phyloP scores from a whole-genome alignment of 352 stramenopile genomes.

The Globisporangium okanoganense region DNA sequence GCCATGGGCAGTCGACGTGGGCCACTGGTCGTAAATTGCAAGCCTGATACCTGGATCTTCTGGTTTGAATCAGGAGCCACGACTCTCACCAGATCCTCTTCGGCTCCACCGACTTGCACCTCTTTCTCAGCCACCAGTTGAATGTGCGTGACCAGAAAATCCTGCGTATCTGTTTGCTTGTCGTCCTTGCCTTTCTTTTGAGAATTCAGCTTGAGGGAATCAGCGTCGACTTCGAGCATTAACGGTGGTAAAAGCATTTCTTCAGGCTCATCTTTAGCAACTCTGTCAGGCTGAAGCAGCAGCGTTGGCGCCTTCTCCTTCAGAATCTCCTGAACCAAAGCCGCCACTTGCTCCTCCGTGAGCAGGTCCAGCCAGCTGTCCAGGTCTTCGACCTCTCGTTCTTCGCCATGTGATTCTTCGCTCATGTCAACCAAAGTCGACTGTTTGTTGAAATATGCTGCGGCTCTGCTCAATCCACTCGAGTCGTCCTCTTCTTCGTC shows the following conservation, averaged over 20 bases:
- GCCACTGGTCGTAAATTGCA: too few species aligned
- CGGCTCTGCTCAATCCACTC: slow-evolving; percentile 33
- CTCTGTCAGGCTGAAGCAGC: background rate
- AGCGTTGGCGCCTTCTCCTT: slow-evolving; percentile 19
- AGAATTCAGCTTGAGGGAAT: background rate
- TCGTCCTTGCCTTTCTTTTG: slow-evolving; percentile 8
- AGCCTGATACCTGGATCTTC: background rate
- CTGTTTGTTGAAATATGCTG: slow-evolving; percentile 30
- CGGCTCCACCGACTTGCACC: slow-evolving; percentile 18
- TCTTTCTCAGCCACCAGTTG: slow-evolving; percentile 22
- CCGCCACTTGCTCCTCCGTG: slow-evolving; percentile 43
- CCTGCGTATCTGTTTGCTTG: slow-evolving; percentile 30
- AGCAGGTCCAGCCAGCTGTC: slow-evolving; percentile 32
- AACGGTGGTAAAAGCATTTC: background rate
- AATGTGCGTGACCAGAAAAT: slow-evolving; percentile 11
- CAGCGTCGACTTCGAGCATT: too few species aligned
- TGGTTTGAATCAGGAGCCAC: background rate
- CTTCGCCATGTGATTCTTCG: background rate
- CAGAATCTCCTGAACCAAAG: slow-evolving; percentile 39
- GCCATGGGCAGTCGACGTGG: background rate
- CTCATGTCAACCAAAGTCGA: background rate
- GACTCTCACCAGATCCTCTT: background rate
- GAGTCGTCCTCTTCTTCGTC: slow-evolving; percentile 15
- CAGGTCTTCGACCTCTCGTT: slow-evolving; percentile 7
- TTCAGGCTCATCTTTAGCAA: background rate